A percentile compares a stretch with the other conserved stretches of the same genome.
phyloP scores from a whole-genome alignment of 2,329 filamentous ascomycete genomes.

The Boeremia exigua region DNA sequence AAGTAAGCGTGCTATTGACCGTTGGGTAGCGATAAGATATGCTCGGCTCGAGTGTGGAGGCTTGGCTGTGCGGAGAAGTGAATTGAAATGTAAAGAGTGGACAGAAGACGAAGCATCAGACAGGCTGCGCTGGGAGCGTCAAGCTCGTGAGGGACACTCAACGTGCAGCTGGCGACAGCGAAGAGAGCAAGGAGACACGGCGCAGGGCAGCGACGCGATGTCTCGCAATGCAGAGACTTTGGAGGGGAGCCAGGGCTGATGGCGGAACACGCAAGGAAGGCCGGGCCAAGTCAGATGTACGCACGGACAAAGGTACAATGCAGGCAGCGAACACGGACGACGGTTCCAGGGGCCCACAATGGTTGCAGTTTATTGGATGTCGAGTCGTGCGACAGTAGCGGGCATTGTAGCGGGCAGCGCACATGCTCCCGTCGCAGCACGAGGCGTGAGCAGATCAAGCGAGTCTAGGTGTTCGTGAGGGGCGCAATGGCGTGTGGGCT shows the following conservation, averaged over 20 bases:
- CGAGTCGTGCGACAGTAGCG: conserved; percentile 41
- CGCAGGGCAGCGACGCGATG: conserved; percentile 28
- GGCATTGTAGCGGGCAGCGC: conserved; percentile 36
- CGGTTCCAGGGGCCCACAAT: conserved; percentile 21
- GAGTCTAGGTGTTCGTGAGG: conserved; percentile 1
- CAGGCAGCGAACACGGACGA: conserved; percentile 31
- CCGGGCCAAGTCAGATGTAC: conserved; percentile 18
- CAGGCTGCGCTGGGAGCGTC: conserved; percentile 34
- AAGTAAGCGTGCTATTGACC: conserved; percentile 9
- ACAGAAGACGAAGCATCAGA: conserved; percentile 21
- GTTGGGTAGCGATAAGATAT: conserved; percentile 19
- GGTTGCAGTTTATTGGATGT: conserved; percentile 26
- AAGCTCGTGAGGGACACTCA: conserved; percentile 31
- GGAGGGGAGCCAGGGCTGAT: conserved; percentile 32
- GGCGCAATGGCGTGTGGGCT: neutral
- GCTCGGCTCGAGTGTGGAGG: conserved; percentile 19
- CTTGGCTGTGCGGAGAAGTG: conserved; percentile 22
- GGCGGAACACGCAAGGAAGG: conserved; percentile 33
- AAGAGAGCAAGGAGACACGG: conserved; percentile 23
- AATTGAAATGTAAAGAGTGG: conserved; percentile 25
- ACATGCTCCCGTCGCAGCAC: conserved; percentile 38
- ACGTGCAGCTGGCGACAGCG: conserved; percentile 24
- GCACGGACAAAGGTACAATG: conserved; percentile 31
- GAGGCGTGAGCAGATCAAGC: conserved; percentile 21
- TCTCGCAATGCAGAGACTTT: conserved; percentile 33